Evolutionary conservation across 768 basidiomycete genomes (phyloP), one percentile per base, ranked within the genome.

Genomic region (Rhizopogon roseolus): DNA sequence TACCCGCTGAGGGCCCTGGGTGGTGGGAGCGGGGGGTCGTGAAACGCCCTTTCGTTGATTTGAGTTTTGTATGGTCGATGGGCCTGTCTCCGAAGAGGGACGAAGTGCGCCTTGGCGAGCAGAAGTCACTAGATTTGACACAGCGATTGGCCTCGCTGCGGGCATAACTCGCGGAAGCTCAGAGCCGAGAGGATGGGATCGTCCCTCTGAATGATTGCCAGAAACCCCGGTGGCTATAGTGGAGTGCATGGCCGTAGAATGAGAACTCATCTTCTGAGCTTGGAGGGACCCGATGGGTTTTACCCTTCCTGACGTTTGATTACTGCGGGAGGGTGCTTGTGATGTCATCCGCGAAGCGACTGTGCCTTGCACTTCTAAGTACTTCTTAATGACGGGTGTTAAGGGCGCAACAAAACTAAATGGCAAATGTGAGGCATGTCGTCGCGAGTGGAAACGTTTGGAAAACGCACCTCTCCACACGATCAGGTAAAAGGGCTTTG

Each of bases 331-430:
- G 13, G 6, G 19, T 36, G 22, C 34, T 37, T 36, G 46, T 16
- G 46, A 36, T 22, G 46, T 22, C 34, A 13, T 19, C 19, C 36
- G 46, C 5, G 46, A 36, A 48, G 46, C 3, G 36, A 25, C 36
- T 16, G 34, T 54, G 25, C 51, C 52, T 25, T 68, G 72, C 46
- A 81, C 77, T 54, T 85, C 83, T 3, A 93, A 78, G 62, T 90
- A 90, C 68, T 88, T 90, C 61, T 81, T 85, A 38, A 82, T 82
- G 3, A 82, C 85, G 1, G 92, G 90, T 6, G 86, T 84, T 11
- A 94, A 75, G 13, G 89, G 89, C 4, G 74, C 75, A 16, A 79
- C 76, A 61, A 93, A 94, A 48, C 91, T 93, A 56, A 16, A 50
- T 28, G 42, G 38, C 5, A 42, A 37, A 11, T 65, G 44, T 61